Base-by-base conservation (phyloP, 2,329 filamentous ascomycete genomes). In the Beauveria australis region DNA sequence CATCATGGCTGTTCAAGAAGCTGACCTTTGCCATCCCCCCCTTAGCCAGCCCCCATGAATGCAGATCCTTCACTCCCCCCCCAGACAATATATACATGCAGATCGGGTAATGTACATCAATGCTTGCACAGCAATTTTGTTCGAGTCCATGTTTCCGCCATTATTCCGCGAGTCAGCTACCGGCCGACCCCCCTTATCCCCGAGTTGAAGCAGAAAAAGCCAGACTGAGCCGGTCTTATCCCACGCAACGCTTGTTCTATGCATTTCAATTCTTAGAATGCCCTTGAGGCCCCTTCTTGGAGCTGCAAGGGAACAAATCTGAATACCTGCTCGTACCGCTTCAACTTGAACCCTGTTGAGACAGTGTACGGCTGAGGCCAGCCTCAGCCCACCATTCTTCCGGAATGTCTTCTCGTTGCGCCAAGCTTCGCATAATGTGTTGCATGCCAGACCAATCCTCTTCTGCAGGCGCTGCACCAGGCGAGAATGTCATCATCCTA, bases 321-420 rank as follows among this genome's bases (percentile, higher is more conserved):
- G 12, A 16, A 37, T 49, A n/a, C 30, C 33, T 47, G 26, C 18
- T 18, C 2, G n/a, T 18, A 10, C 18, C 14, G 48, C 47, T 51
- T 58, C 14, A 61, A 43, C 55, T 51, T 57, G 60, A 64, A 59
- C 66, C 71, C 46, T 71, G 70, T 53, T 66, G 69, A 41, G 69
- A 68, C 59, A 84, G 73, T 16, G 79, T 86, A 64, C 86, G 82
- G 67, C 79, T 86, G 64, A 90, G 79, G 47, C 88, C 88, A 62
- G 81, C 86, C 67, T 84, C 81, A 62, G 84, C 83, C 91, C 91
- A 95, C 85, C 88, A 92, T 64, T 91, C 86, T 63, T 94, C 89
- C 0, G 89, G 88, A 59, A 94, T 88, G 66, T 92, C 89, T 68
- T 90, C 83, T 26, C 89, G 79, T 19, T 83, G 80, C 40, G 87